These are phyloP conservation scores for Myxozyma geophila DNA, from an alignment of 805 yeast genomes.

Conservation along the genomic window DNA sequence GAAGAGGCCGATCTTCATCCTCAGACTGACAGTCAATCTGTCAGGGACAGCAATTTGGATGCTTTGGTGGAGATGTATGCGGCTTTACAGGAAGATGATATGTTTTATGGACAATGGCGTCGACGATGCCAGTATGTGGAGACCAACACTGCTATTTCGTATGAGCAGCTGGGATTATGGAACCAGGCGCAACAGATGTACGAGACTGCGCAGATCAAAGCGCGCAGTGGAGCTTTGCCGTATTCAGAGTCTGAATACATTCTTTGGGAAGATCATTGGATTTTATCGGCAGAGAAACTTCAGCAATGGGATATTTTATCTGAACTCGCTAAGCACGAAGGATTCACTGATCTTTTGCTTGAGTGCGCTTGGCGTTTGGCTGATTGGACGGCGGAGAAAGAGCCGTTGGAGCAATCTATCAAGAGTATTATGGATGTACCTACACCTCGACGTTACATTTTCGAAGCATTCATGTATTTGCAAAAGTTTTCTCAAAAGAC, in stretches of 20 bases:
- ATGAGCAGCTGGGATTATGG: slow-evolving; percentile 95
- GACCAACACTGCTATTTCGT: slow-evolving; percentile 89
- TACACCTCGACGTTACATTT: slow-evolving; percentile 93
- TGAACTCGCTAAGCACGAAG: slow-evolving; percentile 96
- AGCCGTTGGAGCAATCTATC: slow-evolving; percentile 90
- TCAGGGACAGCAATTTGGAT: slow-evolving; percentile 84
- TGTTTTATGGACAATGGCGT: slow-evolving; percentile 98
- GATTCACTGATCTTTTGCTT: slow-evolving; percentile 89
- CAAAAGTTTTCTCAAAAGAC: slow-evolving; percentile 94
- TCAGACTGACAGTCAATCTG: slow-evolving; percentile 68
- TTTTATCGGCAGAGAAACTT: slow-evolving; percentile 90
- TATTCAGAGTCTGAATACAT: slow-evolving; percentile 94
- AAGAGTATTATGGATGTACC: slow-evolving; percentile 98
- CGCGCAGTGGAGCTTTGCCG: slow-evolving; percentile 92
- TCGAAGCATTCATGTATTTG: slow-evolving; percentile 88
- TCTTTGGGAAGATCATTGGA: slow-evolving; percentile 99
- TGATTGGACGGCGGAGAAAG: slow-evolving; percentile 95
- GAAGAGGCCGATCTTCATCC: slow-evolving; percentile 70
- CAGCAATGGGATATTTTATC: slow-evolving; percentile 98
- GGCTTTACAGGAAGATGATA: slow-evolving; percentile 87
- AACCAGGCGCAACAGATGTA: slow-evolving; percentile 90
- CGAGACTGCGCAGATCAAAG: slow-evolving; percentile 95
- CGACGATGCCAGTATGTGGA: slow-evolving; percentile 92
- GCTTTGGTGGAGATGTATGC: slow-evolving; percentile 90
- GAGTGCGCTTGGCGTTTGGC: slow-evolving; percentile 99